phyloP scores from a whole-genome alignment of 176 grass and related monocot genomes.

The Leersia perrieri region DNA sequence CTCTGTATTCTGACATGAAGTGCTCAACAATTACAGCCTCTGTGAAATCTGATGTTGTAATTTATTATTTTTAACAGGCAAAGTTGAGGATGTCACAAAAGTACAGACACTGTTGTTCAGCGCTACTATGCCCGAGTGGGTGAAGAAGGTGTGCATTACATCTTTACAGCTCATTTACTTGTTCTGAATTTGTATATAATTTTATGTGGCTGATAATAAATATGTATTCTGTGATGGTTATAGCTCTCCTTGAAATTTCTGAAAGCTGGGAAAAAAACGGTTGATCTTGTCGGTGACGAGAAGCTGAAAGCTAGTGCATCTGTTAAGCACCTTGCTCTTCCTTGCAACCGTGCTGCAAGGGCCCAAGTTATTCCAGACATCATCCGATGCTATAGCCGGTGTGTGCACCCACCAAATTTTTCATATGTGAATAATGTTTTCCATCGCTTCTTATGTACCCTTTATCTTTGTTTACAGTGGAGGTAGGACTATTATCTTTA shows the following conservation, averaged over 20 bases:
- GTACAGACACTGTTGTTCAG: constrained; percentile 98
- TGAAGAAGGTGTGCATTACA: constrained; percentile 59
- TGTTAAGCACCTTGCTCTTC: constrained; percentile 92
- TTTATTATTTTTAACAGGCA: constrained; percentile 55
- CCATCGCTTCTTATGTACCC: not conserved
- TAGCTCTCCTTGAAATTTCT: constrained; percentile 88
- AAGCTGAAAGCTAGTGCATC: constrained; percentile 91
- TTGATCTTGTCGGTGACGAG: constrained; percentile 94
- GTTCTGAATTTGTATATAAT: not conserved
- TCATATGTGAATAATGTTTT: not conserved
- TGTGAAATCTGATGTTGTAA: not conserved
- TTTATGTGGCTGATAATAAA: constrained; percentile 3
- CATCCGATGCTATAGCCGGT: constrained; percentile 91
- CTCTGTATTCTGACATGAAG: not conserved
- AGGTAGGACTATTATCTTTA: constrained; percentile 92
- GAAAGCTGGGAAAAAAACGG: constrained; percentile 76
- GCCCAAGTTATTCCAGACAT: constrained; percentile 89
- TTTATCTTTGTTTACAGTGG: constrained; percentile 51
- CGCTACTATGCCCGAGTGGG: constrained; percentile 91
- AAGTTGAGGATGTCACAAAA: constrained; percentile 87
- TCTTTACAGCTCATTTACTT: not conserved
- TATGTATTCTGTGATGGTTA: constrained; percentile 20
- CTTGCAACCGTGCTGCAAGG: constrained; percentile 78
- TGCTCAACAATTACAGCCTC: not conserved
- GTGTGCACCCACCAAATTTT: constrained; percentile 18